Conservation (phyloP, 208 protist genomes). For the Borovskyia barvae region DNA sequence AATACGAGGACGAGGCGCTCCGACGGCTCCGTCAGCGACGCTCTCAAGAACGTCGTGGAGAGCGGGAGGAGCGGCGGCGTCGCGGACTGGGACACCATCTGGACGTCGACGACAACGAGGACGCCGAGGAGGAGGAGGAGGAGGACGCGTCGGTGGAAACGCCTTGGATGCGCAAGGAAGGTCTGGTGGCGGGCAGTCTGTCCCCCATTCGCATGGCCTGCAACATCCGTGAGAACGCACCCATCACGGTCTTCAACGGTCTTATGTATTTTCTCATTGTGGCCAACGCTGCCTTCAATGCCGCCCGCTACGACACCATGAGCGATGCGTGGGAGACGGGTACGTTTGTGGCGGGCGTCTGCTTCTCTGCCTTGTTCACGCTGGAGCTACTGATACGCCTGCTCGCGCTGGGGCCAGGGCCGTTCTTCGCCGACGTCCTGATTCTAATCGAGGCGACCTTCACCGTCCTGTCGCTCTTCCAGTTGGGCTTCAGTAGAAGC, state of each 20-base stretch:
- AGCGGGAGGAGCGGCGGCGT: slow-evolving; percentile 37
- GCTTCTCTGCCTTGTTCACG: slow-evolving; percentile 82
- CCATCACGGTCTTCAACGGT: slow-evolving; percentile 70
- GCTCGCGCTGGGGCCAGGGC: slow-evolving; percentile 71
- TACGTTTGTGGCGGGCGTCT: slow-evolving; percentile 63
- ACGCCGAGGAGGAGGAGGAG: slow-evolving; percentile 11
- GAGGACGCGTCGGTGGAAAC: slow-evolving; percentile 19
- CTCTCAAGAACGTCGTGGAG: slow-evolving; percentile 34
- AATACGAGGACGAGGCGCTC: slow-evolving; percentile 77
- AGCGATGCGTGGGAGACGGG: slow-evolving; percentile 77
- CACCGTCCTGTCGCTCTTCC: slow-evolving; percentile 82
- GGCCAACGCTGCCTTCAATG: slow-evolving; percentile 87
- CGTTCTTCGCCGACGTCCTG: slow-evolving; percentile 74
- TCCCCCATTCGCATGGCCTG: slow-evolving; percentile 81
- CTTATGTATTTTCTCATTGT: slow-evolving; percentile 81
- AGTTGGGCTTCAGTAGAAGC: slow-evolving; percentile 81
- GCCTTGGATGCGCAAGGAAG: slow-evolving; percentile 44
- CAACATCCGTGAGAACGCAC: slow-evolving; percentile 84
- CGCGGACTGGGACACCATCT: slow-evolving; percentile 38
- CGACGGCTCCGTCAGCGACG: slow-evolving; percentile 55
- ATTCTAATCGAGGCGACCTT: slow-evolving; percentile 75
- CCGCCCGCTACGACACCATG: slow-evolving; percentile 78
- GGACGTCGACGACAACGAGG: slow-evolving; percentile 32
- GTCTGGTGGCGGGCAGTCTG: slow-evolving; percentile 43
- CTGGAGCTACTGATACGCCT: slow-evolving; percentile 84